Conservation (phyloP, 2,329 filamentous ascomycete genomes). For the Botrytis squamosa region DNA sequence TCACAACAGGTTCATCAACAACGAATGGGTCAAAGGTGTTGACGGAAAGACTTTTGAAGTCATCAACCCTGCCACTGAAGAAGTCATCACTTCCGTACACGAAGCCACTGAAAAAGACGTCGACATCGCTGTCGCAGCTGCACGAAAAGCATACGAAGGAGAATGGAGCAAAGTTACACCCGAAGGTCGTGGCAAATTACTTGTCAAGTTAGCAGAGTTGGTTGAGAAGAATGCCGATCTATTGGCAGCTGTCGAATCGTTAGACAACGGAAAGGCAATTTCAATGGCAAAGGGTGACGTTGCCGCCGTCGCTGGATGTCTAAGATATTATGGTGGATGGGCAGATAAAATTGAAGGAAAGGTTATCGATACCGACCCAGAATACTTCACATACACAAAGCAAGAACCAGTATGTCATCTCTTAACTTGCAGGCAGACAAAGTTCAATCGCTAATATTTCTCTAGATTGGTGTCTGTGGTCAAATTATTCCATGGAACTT, state of each 20-base stretch:
- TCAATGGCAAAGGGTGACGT: slow-evolving; percentile 75
- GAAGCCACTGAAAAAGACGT: slow-evolving; percentile 88
- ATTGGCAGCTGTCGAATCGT: slow-evolving; percentile 78
- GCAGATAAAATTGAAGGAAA: slow-evolving; percentile 71
- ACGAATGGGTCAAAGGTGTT: slow-evolving; percentile 79
- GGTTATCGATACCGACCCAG: slow-evolving; percentile 62
- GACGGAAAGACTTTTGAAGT: slow-evolving; percentile 91
- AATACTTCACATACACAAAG: slow-evolving; percentile 66
- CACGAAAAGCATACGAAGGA: slow-evolving; percentile 81
- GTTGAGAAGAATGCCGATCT: slow-evolving; percentile 74
- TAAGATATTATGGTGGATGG: slow-evolving; percentile 81
- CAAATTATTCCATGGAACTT: slow-evolving; percentile 76
- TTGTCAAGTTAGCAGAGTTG: slow-evolving; percentile 77
- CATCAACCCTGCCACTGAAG: slow-evolving; percentile 83
- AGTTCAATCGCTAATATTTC: not conserved
- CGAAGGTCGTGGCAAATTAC: slow-evolving; percentile 64
- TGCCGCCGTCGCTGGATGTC: slow-evolving; percentile 60
- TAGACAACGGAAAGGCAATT: slow-evolving; percentile 86
- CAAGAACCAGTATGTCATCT: slow-evolving; percentile 58
- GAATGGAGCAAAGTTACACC: slow-evolving; percentile 68
- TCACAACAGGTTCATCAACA: slow-evolving; percentile 69
- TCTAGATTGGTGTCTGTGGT: slow-evolving; percentile 61
- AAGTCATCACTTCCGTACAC: slow-evolving; percentile 77
- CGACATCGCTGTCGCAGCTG: slow-evolving; percentile 77
- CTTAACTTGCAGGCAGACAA: not conserved